Base-by-base conservation (phyloP, 768 basidiomycete genomes). In the Mrakia frigida region DNA sequence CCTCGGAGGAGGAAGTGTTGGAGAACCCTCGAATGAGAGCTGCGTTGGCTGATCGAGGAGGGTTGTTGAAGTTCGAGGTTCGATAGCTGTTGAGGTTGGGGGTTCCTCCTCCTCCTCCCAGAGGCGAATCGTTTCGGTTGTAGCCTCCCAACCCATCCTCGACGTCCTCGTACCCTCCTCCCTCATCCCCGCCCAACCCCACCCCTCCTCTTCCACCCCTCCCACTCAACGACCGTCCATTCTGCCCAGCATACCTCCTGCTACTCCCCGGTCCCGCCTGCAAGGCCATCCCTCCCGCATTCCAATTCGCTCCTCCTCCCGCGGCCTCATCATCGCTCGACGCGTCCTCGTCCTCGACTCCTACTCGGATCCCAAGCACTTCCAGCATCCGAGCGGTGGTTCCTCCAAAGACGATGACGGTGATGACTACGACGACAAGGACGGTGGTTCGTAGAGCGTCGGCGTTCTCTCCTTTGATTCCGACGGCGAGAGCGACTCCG, bases 371-470 rank as follows among this genome's bases (percentile, higher is more conserved):
- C 0, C 97, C 96, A n/a, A 98, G 87, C 13, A 98, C 89, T 81
- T 98, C 96, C 39, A 99, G 86, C 97, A 99, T 98, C 69, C 94
- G 87, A 18, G 92, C 89, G 0, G 96, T 96, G n/a, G 97, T 98
- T 3, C 97, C 96, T 0, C 97, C 97, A 80, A 99, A 98, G 50
- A 97, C 85, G 74, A 98, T 84, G 46, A 98, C 94, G 1, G 96
- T 97, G 72, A 98, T 86, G 60, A 99, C 93, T 35, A 98, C 96
- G 14, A 97, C 94, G 28, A 97, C 90, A 37, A 99, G 89, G 31
- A 98, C 94, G 0, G 97, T 98, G 65, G 90, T 97, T 46, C 94
- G 87, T 71, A 99, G 87, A 56, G 92, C 93, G 80, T 93, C 89
- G 0, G 93, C 93, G 81, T 96, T 96, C 39, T 89, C 87, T n/a